A percentile compares a stretch with the other conserved stretches of the same genome.
Conservation (phyloP, 495 filamentous ascomycete species). For the Annulohypoxylon bovei region DNA sequence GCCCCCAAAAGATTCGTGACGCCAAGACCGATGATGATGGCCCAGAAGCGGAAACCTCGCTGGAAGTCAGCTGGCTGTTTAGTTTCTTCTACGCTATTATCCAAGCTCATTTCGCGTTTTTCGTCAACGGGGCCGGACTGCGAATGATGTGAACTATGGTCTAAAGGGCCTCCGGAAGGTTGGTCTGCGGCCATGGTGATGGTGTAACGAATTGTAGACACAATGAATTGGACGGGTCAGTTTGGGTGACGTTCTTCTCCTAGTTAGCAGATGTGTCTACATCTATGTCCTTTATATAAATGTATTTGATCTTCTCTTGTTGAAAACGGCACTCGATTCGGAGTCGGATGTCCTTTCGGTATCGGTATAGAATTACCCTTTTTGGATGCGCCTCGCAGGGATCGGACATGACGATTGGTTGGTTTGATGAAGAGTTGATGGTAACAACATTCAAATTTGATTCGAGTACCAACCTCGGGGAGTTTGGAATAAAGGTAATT, state of each 20-base stretch:
- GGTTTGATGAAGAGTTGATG: not conserved
- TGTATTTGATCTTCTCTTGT: not conserved
- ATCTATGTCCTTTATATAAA: not conserved
- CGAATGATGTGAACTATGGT: not conserved
- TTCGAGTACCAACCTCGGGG: not conserved
- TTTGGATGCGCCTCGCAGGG: not conserved
- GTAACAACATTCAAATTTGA: not conserved
- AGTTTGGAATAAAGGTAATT: not conserved
- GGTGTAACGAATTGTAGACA: not conserved
- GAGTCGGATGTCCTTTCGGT: constrained; percentile 2
- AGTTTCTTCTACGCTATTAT: not conserved
- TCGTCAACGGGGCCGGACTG: not conserved
- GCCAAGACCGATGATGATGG: not conserved
- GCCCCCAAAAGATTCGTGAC: not conserved
- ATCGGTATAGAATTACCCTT: constrained; percentile 6
- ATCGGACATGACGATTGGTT: not conserved
- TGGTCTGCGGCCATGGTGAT: not conserved
- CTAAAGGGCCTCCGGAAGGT: not conserved
- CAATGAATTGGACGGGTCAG: not conserved
- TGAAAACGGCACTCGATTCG: not conserved
- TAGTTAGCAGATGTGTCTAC: not conserved
- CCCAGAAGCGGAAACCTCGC: constrained; percentile 3
- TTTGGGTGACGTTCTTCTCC: not conserved
- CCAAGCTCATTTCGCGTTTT: not conserved
- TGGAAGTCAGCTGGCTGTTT: not conserved